phyloP scores from a whole-genome alignment of 331 rosid species.

The Phaseolus coccineus region DNA sequence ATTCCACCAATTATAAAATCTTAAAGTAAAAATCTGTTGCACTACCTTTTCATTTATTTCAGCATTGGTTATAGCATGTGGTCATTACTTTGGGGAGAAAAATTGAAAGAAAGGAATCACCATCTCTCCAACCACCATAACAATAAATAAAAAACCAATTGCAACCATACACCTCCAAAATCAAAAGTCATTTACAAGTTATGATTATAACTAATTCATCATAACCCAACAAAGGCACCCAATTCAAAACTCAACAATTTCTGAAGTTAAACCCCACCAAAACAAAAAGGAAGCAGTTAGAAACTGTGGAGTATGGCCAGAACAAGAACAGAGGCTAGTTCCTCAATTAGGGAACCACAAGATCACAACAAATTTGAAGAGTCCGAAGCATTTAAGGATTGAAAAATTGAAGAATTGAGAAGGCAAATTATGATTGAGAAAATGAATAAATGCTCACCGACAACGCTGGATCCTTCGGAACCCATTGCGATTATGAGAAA shows the following conservation, averaged over 20 bases:
- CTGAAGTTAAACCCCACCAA: not conserved
- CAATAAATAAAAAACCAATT: not conserved
- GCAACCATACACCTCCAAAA: not conserved
- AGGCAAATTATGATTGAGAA: not conserved
- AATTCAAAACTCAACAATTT: not conserved
- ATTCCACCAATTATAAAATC: not conserved
- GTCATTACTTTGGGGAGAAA: not conserved
- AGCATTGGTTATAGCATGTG: not conserved
- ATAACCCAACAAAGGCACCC: not conserved
- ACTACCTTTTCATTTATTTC: not conserved
- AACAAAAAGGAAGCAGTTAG: not conserved
- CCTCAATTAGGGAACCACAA: not conserved
- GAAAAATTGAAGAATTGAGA: not conserved
- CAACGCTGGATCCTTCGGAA: conserved; percentile 71
- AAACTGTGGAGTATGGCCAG: not conserved
- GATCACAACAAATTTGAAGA: not conserved
- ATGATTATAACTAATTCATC: not conserved
- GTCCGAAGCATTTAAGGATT: not conserved
- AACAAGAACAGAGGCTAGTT: not conserved
- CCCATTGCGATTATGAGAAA: conserved; percentile 53
- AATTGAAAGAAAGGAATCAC: not conserved
- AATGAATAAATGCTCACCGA: conserved; percentile 57
- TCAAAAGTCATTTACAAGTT: not conserved
- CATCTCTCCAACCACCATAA: not conserved
- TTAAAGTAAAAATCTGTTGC: not conserved